Percentiles rank a stretch among this genome's conserved stretches.
Evolutionary conservation across 768 basidiomycete genomes (phyloP).

Genomic region (Suillus luteus): DNA sequence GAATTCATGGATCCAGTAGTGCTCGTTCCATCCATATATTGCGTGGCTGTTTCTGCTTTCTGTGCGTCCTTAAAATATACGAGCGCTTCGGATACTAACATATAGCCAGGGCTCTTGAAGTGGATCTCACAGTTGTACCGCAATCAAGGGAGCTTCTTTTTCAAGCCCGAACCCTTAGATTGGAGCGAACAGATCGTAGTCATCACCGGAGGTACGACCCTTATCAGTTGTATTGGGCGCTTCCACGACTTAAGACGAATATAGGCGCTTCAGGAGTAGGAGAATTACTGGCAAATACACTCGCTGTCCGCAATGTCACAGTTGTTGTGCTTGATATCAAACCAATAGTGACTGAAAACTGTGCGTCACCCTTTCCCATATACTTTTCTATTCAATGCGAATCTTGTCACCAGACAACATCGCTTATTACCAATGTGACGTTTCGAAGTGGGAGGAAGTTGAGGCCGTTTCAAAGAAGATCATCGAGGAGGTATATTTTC

Average conservation of each 20-base stretch:
- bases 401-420: slow-evolving; percentile 63
- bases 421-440: slow-evolving; percentile 86
- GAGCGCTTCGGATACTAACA: slow-evolving; percentile 8
- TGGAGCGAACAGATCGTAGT: slow-evolving; percentile 92
- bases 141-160: slow-evolving; percentile 69
- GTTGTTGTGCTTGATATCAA: slow-evolving; percentile 88
- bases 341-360: slow-evolving; percentile 73
- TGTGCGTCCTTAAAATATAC: slow-evolving; percentile 50
- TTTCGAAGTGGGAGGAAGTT: slow-evolving; percentile 88
- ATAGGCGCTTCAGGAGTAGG: slow-evolving; percentile 89
- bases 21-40: slow-evolving; percentile 54
- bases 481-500: slow-evolving; percentile 64
- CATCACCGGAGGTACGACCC: slow-evolving; percentile 83
- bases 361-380: slow-evolving; percentile 41
- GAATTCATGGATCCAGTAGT: slow-evolving; percentile 54
- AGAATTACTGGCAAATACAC: slow-evolving; percentile 82
- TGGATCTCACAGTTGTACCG: slow-evolving; percentile 76
- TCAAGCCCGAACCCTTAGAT: slow-evolving; percentile 60
- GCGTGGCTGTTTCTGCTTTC: slow-evolving; percentile 57
- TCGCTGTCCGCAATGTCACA: slow-evolving; percentile 78
- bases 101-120: slow-evolving; percentile 57
- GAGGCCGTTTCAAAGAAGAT: slow-evolving; percentile 71
- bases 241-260: background rate
- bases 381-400: background rate
- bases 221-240: background rate